Base-by-base conservation (phyloP, 140 eudicot genomes). In the Stevia rebaudiana region DNA sequence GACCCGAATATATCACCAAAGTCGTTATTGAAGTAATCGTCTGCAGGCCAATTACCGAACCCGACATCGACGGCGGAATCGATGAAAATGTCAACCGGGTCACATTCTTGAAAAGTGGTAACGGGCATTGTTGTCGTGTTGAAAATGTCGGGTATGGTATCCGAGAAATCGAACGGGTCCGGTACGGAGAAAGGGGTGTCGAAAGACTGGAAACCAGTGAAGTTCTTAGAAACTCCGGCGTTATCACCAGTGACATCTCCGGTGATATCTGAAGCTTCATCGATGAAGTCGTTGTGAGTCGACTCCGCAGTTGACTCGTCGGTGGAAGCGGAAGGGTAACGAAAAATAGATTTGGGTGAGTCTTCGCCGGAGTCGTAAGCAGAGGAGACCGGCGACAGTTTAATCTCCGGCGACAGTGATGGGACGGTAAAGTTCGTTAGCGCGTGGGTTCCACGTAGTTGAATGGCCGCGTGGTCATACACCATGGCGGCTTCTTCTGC, bases 401-500 rank as follows among this genome's bases (percentile, higher is more conserved):
- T 17, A 2, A n/a, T 49, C 19, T 25, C 74, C 24, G 77, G 70
- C 0, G 11, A 11, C 0, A 77, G 73, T 2, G 68, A 62, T 2
- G 84, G 88, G 1, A 67, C 56, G 3, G 84, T 50, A 68, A 92
- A 88, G 63, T 92, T 92, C 2, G 96, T 92, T 15, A 81, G 87
- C 73, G 98, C 98, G 94, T 88, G 74, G 28, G 98, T 94, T 0
- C 98, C 98, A 92, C 98, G 98, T 7, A 92, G 65, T 78, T 92
- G 83, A 18, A 92, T 81, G 5, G 98, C 98, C 3, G 98, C 98
- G 84, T 88, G 85, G 82, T 92, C 98, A 72, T 92, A 92, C 0
- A 87, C 96, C 95, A 88, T 88, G 0, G 98, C 98, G 8, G 98
- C 98, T 63, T 92, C 98, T 74, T 92, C 96, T 6, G 98, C 98